Percentiles rank a stretch among this genome's conserved stretches.
Conservation (phyloP, 169 alveolate genomes). For the Cryptosporidium andersoni region DNA sequence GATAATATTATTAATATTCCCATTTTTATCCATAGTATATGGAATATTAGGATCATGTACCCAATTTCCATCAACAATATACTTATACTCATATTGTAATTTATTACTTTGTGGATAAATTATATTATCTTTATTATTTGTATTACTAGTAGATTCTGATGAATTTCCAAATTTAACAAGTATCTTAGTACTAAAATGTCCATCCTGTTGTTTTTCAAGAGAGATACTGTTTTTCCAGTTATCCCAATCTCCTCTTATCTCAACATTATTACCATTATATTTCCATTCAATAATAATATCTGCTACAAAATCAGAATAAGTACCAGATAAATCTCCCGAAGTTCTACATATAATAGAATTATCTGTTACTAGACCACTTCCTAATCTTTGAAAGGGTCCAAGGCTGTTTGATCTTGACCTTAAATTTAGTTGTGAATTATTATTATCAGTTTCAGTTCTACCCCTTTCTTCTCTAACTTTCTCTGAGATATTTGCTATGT, state of each 20-base stretch:
- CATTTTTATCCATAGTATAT: slow-evolving; percentile 76
- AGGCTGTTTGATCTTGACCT: slow-evolving; percentile 63
- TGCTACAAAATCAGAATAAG: slow-evolving; percentile 25
- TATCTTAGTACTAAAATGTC: slow-evolving; percentile 31
- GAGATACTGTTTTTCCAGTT: slow-evolving; percentile 81
- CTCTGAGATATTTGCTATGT: slow-evolving; percentile 61
- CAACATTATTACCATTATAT: slow-evolving; percentile 75
- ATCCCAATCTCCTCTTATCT: slow-evolving; percentile 84
- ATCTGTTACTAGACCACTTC: slow-evolving; percentile 34
- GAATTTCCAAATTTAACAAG: slow-evolving; percentile 34
- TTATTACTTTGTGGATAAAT: slow-evolving; percentile 39
- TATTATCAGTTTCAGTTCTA: neutral
- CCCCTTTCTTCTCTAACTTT: neutral
- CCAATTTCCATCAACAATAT: slow-evolving; percentile 87
- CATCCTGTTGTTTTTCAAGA: slow-evolving; percentile 72
- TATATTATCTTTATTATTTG: neutral
- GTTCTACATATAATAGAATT: slow-evolving; percentile 27
- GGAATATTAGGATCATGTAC: slow-evolving; percentile 77
- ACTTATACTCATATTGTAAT: slow-evolving; percentile 80
- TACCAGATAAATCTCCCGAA: neutral
- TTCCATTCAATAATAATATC: slow-evolving; percentile 61
- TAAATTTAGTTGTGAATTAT: slow-evolving; percentile 21
- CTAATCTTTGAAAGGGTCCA: slow-evolving; percentile 63
- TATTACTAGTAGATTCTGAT: slow-evolving; percentile 16
- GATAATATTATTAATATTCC: slow-evolving; percentile 82